phyloP scores from a whole-genome alignment of 192 early-diverging fungal genomes.

The Allomyces macrogynus region DNA sequence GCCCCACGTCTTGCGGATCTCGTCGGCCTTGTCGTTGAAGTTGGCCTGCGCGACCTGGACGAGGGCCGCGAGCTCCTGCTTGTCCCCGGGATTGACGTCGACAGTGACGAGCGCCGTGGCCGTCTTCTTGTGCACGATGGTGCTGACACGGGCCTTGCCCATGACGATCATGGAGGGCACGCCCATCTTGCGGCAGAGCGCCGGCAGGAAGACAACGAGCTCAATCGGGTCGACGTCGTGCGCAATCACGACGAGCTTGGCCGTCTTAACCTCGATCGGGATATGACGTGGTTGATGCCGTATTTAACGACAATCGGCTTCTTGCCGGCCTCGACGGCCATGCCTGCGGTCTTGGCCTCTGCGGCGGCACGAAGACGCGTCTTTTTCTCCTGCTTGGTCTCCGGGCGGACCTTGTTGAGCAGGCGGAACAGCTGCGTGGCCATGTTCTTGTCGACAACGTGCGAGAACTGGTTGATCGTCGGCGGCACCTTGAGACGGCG shows the following conservation, averaged over 20 bases:
- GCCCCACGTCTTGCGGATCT: conserved; percentile 84
- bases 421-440: conserved; percentile 97
- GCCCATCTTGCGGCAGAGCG: conserved; percentile 99
- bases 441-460: conserved; percentile 95
- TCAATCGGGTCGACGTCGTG: conserved; percentile 99
- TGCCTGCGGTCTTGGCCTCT: conserved; percentile 64
- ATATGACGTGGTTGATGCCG: conserved; percentile 99
- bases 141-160: conserved; percentile 94
- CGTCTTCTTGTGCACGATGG: conserved; percentile 99
- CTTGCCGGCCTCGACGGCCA: conserved; percentile 66
- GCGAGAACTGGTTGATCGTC: conserved; percentile 98
- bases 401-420: conserved; percentile 96
- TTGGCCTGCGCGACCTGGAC: conserved; percentile 82
- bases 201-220: conserved; percentile 95
- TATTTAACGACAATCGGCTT: conserved; percentile 96
- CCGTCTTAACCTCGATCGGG: conserved; percentile 98
- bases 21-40: conserved; percentile 89
- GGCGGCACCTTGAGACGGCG: conserved; percentile 99
- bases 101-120: conserved; percentile 88
- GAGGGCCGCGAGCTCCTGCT: conserved; percentile 65
- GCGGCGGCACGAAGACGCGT: conserved; percentile 72
- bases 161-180: conserved; percentile 98
- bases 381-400: conserved; percentile 93
- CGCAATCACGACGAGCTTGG: conserved; percentile 95
- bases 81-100: conserved; percentile 88